Evolutionary conservation across 1,284 basidiomycete genomes (phyloP).

Genomic region (Moesziomyces sp.): DNA sequence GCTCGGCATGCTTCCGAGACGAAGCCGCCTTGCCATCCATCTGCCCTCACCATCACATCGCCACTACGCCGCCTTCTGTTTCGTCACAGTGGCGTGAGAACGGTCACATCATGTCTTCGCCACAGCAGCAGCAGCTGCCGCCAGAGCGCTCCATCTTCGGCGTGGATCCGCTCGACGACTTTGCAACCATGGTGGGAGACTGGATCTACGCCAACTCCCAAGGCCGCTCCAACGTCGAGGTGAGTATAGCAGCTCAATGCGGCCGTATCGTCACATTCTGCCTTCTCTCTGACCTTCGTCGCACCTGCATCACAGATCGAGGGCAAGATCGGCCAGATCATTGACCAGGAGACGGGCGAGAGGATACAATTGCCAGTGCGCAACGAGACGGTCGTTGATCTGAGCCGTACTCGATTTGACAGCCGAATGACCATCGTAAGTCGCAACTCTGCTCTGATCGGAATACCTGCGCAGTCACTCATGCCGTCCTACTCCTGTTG

Average conservation of each 20-base stretch:
- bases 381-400: slow-evolving; percentile 79
- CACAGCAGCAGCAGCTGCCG: slow-evolving; percentile 35
- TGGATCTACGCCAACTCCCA: slow-evolving; percentile 74
- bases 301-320: slow-evolving; percentile 76
- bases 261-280: neutral
- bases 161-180: slow-evolving; percentile 92
- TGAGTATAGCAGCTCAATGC: slow-evolving; percentile 48
- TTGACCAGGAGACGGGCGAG: slow-evolving; percentile 73
- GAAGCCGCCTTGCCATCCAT: slow-evolving; percentile 3
- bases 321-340: slow-evolving; percentile 87
- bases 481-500: too few relatives aligned
- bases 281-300: slow-evolving; percentile 63
- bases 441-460: slow-evolving; percentile 19
- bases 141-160: slow-evolving; percentile 88
- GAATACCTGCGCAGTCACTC: neutral
- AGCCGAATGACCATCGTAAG: slow-evolving; percentile 89
- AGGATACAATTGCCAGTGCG: slow-evolving; percentile 78
- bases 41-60: neutral
- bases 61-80: neutral
- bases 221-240: slow-evolving; percentile 71
- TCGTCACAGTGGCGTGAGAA: neutral
- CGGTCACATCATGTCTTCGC: slow-evolving; percentile 15
- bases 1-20: neutral
- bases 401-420: slow-evolving; percentile 74
- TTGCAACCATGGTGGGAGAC: slow-evolving; percentile 88